Conservation (phyloP, 1,284 basidiomycete genomes). For the Trametes sp. region DNA sequence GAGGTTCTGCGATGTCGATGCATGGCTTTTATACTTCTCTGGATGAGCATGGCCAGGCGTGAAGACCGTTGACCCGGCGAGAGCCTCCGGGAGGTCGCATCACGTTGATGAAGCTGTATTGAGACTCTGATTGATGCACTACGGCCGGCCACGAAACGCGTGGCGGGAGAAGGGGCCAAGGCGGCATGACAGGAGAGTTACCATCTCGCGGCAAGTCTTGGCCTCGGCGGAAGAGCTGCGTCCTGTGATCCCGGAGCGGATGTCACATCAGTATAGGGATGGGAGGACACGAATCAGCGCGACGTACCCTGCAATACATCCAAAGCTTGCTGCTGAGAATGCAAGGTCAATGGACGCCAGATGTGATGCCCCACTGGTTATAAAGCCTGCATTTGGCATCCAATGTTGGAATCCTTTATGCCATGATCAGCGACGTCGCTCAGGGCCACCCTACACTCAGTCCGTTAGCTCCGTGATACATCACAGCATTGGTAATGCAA, state of each 20-base stretch:
- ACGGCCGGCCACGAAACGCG: neutral
- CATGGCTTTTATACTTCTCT: constrained; percentile 3
- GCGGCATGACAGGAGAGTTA: neutral
- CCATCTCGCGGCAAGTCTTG: neutral
- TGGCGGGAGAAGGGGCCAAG: neutral
- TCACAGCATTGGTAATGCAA: neutral
- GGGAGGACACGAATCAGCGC: neutral
- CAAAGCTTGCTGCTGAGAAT: too few species aligned
- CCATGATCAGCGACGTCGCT: too few species aligned
- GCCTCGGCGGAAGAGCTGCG: neutral
- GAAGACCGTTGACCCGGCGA: neutral
- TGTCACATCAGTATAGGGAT: neutral
- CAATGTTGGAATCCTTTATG: too few species aligned
- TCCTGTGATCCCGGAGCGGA: neutral
- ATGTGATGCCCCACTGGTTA: too few species aligned
- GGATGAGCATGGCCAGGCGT: neutral
- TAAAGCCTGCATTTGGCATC: too few species aligned
- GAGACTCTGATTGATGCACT: constrained; percentile 4
- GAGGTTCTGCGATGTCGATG: neutral
- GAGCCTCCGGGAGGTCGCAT: neutral
- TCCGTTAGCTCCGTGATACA: neutral
- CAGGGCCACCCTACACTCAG: neutral
- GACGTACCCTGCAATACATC: too few species aligned
- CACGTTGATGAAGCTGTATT: constrained; percentile 2
- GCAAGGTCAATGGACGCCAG: too few species aligned